Evolutionary conservation across 768 basidiomycete species (phyloP).

Genomic region (Trametes cinnabarina): DNA sequence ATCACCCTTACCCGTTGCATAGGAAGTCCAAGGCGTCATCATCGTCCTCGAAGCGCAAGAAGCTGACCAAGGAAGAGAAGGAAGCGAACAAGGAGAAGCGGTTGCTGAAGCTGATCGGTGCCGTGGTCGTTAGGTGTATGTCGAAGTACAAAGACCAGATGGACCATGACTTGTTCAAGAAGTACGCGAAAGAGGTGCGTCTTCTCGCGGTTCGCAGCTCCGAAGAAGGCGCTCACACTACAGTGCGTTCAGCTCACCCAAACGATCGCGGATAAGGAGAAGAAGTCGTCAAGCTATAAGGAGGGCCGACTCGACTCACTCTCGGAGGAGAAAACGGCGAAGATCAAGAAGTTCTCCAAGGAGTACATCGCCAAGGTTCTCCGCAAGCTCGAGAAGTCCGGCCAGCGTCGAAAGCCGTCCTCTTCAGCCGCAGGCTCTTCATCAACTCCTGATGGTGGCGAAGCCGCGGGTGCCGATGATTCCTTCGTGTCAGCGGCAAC

Average conservation of each 20-base stretch:
- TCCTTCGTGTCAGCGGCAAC: conserved; percentile 30
- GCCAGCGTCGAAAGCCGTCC: conserved; percentile 18
- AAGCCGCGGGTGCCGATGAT: conserved; percentile 31
- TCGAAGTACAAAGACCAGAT: conserved; percentile 79
- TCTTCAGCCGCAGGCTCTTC: conserved; percentile 9
- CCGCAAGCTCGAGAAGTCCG: conserved; percentile 59
- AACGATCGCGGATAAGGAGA: conserved; percentile 91
- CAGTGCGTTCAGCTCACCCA: conserved; percentile 65
- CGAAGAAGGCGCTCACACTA: neutral
- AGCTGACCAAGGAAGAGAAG: conserved; percentile 54
- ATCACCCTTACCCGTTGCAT: conserved; percentile 23
- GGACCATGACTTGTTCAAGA: conserved; percentile 84
- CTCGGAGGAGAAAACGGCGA: conserved; percentile 80
- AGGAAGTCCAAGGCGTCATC: conserved; percentile 25
- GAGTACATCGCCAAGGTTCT: conserved; percentile 85
- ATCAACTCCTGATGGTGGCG: conserved; percentile 18
- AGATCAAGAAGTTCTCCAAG: conserved; percentile 92
- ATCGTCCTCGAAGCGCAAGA: conserved; percentile 33
- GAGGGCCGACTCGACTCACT: conserved; percentile 72
- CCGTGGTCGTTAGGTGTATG: conserved; percentile 91
- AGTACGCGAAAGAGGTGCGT: conserved; percentile 89
- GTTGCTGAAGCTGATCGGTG: conserved; percentile 78
- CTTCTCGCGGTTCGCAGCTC: neutral
- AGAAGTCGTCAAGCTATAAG: conserved; percentile 78
- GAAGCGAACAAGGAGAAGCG: conserved; percentile 78